These are phyloP conservation scores for Ganoderma multipileum DNA, from an alignment of 1,284 basidiomycete genomes.

Conservation along the genomic window DNA sequence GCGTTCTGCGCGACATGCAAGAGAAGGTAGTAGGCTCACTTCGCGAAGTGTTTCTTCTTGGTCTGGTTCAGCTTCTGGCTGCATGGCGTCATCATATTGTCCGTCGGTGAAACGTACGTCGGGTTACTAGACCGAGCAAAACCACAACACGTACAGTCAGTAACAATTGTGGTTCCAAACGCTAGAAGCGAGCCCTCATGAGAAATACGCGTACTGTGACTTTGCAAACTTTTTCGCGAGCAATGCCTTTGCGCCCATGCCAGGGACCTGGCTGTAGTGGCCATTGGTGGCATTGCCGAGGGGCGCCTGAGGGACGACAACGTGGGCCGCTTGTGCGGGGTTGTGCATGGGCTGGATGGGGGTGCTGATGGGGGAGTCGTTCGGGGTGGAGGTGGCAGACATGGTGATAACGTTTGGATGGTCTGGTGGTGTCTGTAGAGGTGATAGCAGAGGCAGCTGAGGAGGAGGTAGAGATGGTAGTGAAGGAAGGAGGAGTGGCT, in stretches of 20 bases:
- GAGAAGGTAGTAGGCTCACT: slow-evolving; percentile 56
- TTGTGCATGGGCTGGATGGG: slow-evolving; percentile 85
- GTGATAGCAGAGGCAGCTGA: neutral
- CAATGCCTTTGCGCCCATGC: slow-evolving; percentile 88
- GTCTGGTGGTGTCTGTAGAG: neutral
- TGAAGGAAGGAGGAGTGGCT: slow-evolving; percentile 18
- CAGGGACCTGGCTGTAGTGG: slow-evolving; percentile 59
- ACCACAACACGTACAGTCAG: neutral
- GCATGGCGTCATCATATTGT: slow-evolving; percentile 91
- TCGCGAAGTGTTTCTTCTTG: slow-evolving; percentile 91
- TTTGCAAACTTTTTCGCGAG: slow-evolving; percentile 90
- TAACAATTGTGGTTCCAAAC: slow-evolving; percentile 13
- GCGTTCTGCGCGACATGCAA: neutral
- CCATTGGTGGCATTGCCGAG: slow-evolving; percentile 70
- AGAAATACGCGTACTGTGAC: slow-evolving; percentile 64
- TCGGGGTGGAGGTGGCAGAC: slow-evolving; percentile 66
- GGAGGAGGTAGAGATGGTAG: slow-evolving; percentile 21
- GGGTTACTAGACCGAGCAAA: slow-evolving; percentile 64
- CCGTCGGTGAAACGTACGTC: slow-evolving; percentile 87
- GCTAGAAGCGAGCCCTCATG: neutral
- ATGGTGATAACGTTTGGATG: slow-evolving; percentile 43
- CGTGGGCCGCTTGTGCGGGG: slow-evolving; percentile 78
- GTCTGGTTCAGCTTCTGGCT: slow-evolving; percentile 88
- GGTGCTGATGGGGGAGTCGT: slow-evolving; percentile 64
- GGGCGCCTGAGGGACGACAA: slow-evolving; percentile 81